phyloP scores from a whole-genome alignment of 768 basidiomycete species.

The Baorangia bicolor region DNA sequence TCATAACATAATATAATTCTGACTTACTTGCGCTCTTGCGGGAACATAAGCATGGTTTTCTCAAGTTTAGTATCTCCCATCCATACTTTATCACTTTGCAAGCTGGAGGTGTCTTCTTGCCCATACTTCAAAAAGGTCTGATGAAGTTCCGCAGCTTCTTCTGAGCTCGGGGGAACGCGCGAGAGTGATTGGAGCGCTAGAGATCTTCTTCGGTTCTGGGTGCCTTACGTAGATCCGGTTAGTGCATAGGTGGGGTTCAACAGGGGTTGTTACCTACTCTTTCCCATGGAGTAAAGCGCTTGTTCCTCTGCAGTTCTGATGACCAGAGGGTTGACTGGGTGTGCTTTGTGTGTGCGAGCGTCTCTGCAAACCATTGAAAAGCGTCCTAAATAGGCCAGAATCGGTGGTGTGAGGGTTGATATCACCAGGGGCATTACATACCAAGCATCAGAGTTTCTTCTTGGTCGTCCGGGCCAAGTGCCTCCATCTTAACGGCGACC shows the following conservation, averaged over 20 bases:
- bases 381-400: slow-evolving; percentile 52
- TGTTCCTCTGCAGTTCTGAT: slow-evolving; percentile 63
- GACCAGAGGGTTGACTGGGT: slow-evolving; percentile 60
- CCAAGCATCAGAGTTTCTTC: slow-evolving; percentile 67
- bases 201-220: slow-evolving; percentile 57
- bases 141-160: slow-evolving; percentile 69
- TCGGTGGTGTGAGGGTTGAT: not conserved
- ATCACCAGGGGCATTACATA: slow-evolving; percentile 25
- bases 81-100: slow-evolving; percentile 52
- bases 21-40: slow-evolving; percentile 78
- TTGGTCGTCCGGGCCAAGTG: slow-evolving; percentile 42
- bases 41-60: slow-evolving; percentile 77
- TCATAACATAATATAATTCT: not conserved
- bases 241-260: not conserved
- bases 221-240: slow-evolving; percentile 38
- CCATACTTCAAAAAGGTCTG: slow-evolving; percentile 63
- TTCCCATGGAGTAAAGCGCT: slow-evolving; percentile 61
- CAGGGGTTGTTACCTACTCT: slow-evolving; percentile 43
- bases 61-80: slow-evolving; percentile 75
- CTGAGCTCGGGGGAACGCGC: slow-evolving; percentile 69
- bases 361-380: slow-evolving; percentile 89
- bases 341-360: slow-evolving; percentile 60
- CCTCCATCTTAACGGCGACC: slow-evolving; percentile 85
- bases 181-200: slow-evolving; percentile 58
- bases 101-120: slow-evolving; percentile 34